Evolutionary conservation across 306 rosid species (phyloP).

Genomic region (Trifolium pratense): DNA sequence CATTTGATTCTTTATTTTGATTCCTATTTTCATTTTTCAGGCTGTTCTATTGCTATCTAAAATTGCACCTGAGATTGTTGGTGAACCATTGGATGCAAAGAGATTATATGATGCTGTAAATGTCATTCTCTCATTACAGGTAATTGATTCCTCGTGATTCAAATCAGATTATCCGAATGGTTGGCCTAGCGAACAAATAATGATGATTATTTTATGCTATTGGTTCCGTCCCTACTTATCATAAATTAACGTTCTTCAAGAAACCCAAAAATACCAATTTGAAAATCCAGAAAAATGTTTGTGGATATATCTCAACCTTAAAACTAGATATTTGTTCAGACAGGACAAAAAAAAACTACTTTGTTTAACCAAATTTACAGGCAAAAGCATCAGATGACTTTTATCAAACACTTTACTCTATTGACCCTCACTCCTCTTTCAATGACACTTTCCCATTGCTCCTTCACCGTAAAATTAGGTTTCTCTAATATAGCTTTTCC

Average conservation of each 20-base stretch:
- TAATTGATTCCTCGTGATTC: constrained; percentile 41
- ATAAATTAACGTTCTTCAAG: not conserved
- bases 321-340: not conserved
- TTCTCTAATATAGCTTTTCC: not conserved
- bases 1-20: constrained; percentile 34
- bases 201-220: constrained; percentile 14
- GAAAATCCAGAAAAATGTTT: not conserved
- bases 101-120: constrained; percentile 73
- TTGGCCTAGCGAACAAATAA: constrained; percentile 32
- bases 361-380: not conserved
- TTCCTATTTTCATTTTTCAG: constrained; percentile 50
- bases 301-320: not conserved
- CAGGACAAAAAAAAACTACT: not conserved
- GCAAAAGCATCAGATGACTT: constrained; percentile 4
- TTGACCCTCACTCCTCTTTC: not conserved
- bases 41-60: constrained; percentile 69
- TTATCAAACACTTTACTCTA: not conserved
- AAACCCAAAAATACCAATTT: not conserved
- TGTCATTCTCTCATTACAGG: constrained; percentile 88
- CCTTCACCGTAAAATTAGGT: not conserved
- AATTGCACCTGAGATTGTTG: constrained; percentile 66
- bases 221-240: not conserved
- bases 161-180: constrained; percentile 16
- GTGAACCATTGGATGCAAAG: constrained; percentile 68
- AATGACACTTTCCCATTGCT: not conserved